Percentiles rank a stretch among this genome's conserved stretches.
These are phyloP conservation scores for Phytophthora brassicae DNA, from an alignment of 352 stramenopile species.

Conservation along the genomic window DNA sequence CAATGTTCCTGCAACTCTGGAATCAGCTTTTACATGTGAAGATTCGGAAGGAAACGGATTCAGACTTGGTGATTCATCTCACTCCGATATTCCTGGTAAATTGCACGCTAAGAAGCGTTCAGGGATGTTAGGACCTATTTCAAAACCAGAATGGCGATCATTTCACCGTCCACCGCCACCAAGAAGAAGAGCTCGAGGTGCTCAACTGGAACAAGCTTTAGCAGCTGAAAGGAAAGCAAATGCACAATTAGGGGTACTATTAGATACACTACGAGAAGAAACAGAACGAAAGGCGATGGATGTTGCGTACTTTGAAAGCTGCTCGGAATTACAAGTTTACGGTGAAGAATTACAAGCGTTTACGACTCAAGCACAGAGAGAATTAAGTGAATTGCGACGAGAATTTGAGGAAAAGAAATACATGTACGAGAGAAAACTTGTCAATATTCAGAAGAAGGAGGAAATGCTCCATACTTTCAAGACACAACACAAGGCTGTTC, in stretches of 20 bases:
- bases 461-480: conserved; percentile 78
- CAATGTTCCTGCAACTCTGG: conserved; percentile 19
- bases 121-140: conserved; percentile 66
- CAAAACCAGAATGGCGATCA: conserved; percentile 50
- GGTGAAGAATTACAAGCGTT: conserved; percentile 54
- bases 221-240: conserved; percentile 48
- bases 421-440: conserved; percentile 47
- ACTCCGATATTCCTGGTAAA: conserved; percentile 31
- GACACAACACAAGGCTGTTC: conserved; percentile 46
- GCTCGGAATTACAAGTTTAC: conserved; percentile 56
- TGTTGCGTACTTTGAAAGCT: conserved; percentile 74
- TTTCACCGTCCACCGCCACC: conserved; percentile 37
- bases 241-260: conserved; percentile 37
- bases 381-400: conserved; percentile 37
- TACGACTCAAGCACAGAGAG: conserved; percentile 33
- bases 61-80: background rate
- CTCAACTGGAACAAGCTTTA: conserved; percentile 73
- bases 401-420: conserved; percentile 61
- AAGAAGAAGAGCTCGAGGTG: conserved; percentile 58
- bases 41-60: conserved; percentile 13
- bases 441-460: conserved; percentile 70
- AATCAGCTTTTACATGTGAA: conserved; percentile 13
- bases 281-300: conserved; percentile 82
- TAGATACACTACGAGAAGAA: conserved; percentile 64
- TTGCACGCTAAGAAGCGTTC: conserved; percentile 66